Conservation (phyloP, 2,329 filamentous ascomycete genomes). For the Colletotrichum cereale region DNA sequence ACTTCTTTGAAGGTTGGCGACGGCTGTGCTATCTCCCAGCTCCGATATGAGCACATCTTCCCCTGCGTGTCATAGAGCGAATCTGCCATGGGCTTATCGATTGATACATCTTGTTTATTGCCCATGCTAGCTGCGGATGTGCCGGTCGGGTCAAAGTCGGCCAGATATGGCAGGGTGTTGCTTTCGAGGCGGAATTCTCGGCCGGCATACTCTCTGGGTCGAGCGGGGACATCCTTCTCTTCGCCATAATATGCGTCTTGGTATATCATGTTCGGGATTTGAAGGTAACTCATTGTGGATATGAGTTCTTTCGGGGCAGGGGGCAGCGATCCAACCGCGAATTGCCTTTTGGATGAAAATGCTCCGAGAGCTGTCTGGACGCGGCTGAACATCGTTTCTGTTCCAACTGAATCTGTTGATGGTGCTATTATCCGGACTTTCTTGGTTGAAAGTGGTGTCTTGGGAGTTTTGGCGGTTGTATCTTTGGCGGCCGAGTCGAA, state of each 20-base stretch:
- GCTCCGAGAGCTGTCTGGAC: slow-evolving; percentile 16
- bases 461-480: slow-evolving; percentile 30
- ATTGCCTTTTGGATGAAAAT: slow-evolving; percentile 45
- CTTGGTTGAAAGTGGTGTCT: slow-evolving; percentile 19
- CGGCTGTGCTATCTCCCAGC: slow-evolving; percentile 81
- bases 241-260: slow-evolving; percentile 89
- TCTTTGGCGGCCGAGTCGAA: slow-evolving; percentile 45
- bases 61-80: slow-evolving; percentile 61
- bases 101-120: slow-evolving; percentile 57
- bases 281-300: slow-evolving; percentile 67
- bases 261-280: slow-evolving; percentile 79
- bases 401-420: slow-evolving; percentile 32
- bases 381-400: slow-evolving; percentile 13
- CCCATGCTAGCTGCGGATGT: slow-evolving; percentile 67
- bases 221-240: slow-evolving; percentile 84
- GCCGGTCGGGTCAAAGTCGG: slow-evolving; percentile 78
- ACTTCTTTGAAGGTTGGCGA: slow-evolving; percentile 82
- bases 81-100: slow-evolving; percentile 66
- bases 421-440: slow-evolving; percentile 31
- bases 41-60: slow-evolving; percentile 69
- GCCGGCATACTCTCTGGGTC: slow-evolving; percentile 86
- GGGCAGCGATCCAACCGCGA: slow-evolving; percentile 48
- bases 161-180: slow-evolving; percentile 81
- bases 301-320: slow-evolving; percentile 59
- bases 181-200: slow-evolving; percentile 85